Conservation (phyloP, 441 rosid species). For the Francoa sonchifolia region DNA sequence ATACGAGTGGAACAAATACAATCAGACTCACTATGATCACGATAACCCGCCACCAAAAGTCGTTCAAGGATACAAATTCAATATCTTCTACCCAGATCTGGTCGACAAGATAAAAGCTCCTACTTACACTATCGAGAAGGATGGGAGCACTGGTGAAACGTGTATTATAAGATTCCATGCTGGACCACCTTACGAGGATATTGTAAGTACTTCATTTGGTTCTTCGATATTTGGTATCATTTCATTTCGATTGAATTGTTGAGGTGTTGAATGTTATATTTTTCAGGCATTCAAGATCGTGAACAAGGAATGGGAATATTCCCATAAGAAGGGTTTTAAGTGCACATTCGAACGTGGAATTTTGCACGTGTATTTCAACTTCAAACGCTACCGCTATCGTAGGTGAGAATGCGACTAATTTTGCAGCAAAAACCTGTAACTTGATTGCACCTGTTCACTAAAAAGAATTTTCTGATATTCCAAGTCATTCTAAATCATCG, state of each 20-base stretch:
- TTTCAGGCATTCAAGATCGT: conserved; percentile 70
- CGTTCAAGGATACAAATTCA: conserved; percentile 87
- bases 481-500: background rate
- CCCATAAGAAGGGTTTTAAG: conserved; percentile 90
- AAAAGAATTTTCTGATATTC: background rate
- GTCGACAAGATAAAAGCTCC: conserved; percentile 92
- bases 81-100: conserved; percentile 87
- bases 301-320: conserved; percentile 95
- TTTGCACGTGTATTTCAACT: conserved; percentile 79
- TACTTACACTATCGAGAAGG: conserved; percentile 60
- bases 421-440: background rate
- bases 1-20: conserved; percentile 93
- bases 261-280: background rate
- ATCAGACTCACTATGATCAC: conserved; percentile 91
- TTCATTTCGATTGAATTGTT: background rate
- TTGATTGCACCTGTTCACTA: background rate
- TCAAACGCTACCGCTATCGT: conserved; percentile 78
- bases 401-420: conserved; percentile 26
- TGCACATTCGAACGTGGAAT: conserved; percentile 91
- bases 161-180: conserved; percentile 88
- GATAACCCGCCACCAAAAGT: conserved; percentile 93
- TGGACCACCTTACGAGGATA: conserved; percentile 86
- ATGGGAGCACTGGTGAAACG: conserved; percentile 66
- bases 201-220: conserved; percentile 33
- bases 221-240: too few species aligned